These are phyloP conservation scores for Sextonia rubra DNA, from an alignment of 164 flowering plant species.

Conservation along the genomic window DNA sequence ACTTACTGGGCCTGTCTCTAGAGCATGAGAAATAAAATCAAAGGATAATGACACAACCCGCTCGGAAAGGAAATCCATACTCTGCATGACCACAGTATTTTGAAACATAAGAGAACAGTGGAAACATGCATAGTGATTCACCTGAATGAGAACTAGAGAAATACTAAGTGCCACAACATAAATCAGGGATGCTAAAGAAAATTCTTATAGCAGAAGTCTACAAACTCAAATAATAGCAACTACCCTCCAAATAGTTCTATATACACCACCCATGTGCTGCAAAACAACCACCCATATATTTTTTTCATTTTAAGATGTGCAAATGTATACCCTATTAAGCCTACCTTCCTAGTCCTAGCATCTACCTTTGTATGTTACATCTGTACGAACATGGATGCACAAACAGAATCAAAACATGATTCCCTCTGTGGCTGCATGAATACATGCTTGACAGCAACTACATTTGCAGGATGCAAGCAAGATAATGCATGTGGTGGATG, in stretches of 20 bases:
- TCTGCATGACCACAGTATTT: slow-evolving; percentile 33
- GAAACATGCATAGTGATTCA: background rate
- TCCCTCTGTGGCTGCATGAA: background rate
- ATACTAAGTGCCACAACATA: background rate
- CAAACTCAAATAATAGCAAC: too few relatives aligned
- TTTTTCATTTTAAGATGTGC: background rate
- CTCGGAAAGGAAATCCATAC: slow-evolving; percentile 55
- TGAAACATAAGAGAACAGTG: slow-evolving; percentile 1
- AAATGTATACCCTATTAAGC: background rate
- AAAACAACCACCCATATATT: background rate
- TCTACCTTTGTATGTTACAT: background rate
- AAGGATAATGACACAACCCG: slow-evolving; percentile 63
- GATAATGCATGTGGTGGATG: background rate
- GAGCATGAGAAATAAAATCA: slow-evolving; percentile 65
- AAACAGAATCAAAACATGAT: background rate
- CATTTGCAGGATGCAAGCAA: background rate
- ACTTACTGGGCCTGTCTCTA: slow-evolving; percentile 83
- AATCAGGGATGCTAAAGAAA: background rate
- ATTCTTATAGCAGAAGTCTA: background rate
- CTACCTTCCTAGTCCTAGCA: background rate
- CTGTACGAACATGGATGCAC: background rate
- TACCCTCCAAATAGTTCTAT: background rate
- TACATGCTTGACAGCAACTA: background rate
- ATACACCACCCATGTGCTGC: background rate
- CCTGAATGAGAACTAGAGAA: background rate